These are phyloP conservation scores for Collybia mongolica DNA, from an alignment of 768 basidiomycete species.

Conservation along the genomic window DNA sequence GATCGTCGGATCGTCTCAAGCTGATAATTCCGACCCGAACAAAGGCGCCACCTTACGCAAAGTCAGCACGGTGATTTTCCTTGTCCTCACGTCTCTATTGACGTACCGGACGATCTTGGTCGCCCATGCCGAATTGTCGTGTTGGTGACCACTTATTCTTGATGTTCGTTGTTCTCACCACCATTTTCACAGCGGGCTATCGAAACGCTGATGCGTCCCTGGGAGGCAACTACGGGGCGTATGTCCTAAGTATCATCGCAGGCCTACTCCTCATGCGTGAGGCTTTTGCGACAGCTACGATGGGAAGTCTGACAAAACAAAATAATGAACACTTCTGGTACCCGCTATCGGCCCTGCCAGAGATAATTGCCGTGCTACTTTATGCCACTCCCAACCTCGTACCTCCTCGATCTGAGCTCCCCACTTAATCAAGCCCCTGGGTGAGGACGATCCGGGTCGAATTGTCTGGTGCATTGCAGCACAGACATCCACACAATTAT, in stretches of 20 bases:
- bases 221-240: constrained; percentile 16
- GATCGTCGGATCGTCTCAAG: constrained; percentile 24
- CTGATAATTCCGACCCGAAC: constrained; percentile 11
- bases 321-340: constrained; percentile 26
- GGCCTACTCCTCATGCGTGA: constrained; percentile 21
- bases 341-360: constrained; percentile 21
- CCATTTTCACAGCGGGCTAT: too few species aligned
- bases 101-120: constrained; percentile 20
- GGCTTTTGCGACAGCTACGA: constrained; percentile 17
- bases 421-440: neutral
- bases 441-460: neutral
- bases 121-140: too few species aligned
- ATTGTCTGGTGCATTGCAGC: too few species aligned
- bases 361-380: constrained; percentile 18
- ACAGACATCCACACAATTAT: too few species aligned
- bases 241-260: constrained; percentile 17
- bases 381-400: constrained; percentile 21
- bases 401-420: constrained; percentile 13
- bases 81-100: constrained; percentile 31
- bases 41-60: constrained; percentile 24
- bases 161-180: too few species aligned
- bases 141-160: too few species aligned
- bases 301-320: constrained; percentile 7
- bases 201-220: constrained; percentile 5
- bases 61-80: constrained; percentile 34